Conservation (phyloP, 495 filamentous ascomycete genomes). For the Delitschia confertaspora region DNA sequence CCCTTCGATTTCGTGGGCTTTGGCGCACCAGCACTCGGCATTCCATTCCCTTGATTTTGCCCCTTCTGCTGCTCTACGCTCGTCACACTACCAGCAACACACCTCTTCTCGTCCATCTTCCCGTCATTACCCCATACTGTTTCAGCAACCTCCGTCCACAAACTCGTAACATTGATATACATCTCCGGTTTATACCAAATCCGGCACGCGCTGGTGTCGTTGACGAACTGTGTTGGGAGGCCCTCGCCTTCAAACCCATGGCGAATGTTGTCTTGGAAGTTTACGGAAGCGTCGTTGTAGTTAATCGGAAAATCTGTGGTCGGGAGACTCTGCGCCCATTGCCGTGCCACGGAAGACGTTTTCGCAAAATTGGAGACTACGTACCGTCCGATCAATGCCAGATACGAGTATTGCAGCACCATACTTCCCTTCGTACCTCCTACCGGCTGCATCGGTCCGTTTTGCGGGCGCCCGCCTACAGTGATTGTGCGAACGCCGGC, state of each 20-base stretch:
- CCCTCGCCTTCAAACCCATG: conserved; percentile 15
- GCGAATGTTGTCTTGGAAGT: conserved; percentile 27
- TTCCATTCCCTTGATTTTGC: conserved; percentile 11
- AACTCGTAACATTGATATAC: conserved; percentile 14
- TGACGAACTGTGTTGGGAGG: conserved; percentile 23
- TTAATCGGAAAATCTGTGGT: conserved; percentile 11
- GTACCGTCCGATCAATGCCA: conserved; percentile 6
- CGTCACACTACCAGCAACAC: conserved; percentile 14
- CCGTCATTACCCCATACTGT: conserved; percentile 21
- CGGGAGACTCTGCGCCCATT: conserved; percentile 17
- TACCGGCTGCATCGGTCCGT: conserved; percentile 33
- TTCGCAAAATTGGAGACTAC: conserved; percentile 16
- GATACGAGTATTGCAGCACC: conserved; percentile 19
- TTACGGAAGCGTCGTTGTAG: conserved; percentile 15
- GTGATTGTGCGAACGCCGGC: conserved; percentile 43
- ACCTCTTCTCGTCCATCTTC: conserved; percentile 11
- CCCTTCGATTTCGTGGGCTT: conserved; percentile 6
- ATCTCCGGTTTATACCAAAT: conserved; percentile 16
- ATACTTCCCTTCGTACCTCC: conserved; percentile 29
- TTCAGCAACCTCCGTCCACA: conserved; percentile 19
- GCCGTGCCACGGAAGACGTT: not conserved
- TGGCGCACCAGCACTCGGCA: not conserved
- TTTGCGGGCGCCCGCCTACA: conserved; percentile 40
- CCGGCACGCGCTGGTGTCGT: conserved; percentile 25
- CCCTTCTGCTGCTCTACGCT: conserved; percentile 13